Base-by-base conservation (phyloP, 2,329 filamentous ascomycete species). In the Onygenales sp. region DNA sequence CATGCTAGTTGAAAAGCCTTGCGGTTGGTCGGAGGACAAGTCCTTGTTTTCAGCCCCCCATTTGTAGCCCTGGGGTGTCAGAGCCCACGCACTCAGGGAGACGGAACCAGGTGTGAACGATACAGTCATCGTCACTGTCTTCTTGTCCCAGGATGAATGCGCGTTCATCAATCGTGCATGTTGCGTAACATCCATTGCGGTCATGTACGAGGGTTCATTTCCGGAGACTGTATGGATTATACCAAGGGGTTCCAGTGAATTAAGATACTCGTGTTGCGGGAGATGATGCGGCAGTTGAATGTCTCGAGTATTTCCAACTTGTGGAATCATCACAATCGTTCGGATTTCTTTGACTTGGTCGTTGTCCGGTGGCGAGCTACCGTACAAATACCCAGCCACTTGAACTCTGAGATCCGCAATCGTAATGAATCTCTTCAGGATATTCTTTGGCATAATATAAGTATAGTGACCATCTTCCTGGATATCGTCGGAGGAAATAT, bases 391-490 rank as follows among this genome's bases (percentile, higher is more conserved):
- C 1, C 91, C 93, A 13, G 92, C 91, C 49, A 98, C 91, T 71
- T 98, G 93, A 11, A 97, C 91, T 47, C 94, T 87, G 53, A 98
- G 81, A 74, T 98, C 93, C 46, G 93, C 87, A 65, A 98, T 94
- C 27, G 88, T 93, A 74, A 98, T 97, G 77, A 98, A 98, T 59
- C 89, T 88, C 79, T 95, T 96, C 63, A 98, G 80, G 48, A 98
- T 86, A 69, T 98, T 98, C 81, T 97, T 98, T 0, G 93, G 93
- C 88, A 98, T 96, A 64, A 98, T 88, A 65, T 97, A 98, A 0
- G 92, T 98, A 66, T 88, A 86, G 63, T 84, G 80, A 40, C 91
- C 88, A 56, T 95, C 90, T 58, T 93, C 82, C 52, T 90, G 87
- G 59, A 92, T 87, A 67, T 97, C 93, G 52, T 96, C 90, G 0